These are phyloP conservation scores for Schoenoplectus tabernaemontani DNA, from an alignment of 202 grass and related monocot genomes.

Conservation along the genomic window DNA sequence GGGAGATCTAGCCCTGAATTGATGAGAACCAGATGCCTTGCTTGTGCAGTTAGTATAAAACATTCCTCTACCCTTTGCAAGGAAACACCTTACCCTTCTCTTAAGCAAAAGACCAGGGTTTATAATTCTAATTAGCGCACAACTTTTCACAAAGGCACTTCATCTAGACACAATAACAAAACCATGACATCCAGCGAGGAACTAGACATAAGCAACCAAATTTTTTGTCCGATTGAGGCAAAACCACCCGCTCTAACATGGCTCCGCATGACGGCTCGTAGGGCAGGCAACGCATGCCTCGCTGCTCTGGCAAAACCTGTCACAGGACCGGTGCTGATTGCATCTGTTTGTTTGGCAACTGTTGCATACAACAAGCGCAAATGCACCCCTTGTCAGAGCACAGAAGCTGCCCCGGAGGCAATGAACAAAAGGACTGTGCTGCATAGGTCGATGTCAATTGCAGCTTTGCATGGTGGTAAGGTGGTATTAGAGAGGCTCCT, in stretches of 20 bases:
- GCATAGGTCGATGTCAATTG: slow-evolving; percentile 13
- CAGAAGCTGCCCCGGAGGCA: not conserved
- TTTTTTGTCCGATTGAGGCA: not conserved
- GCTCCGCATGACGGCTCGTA: not conserved
- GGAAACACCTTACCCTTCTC: not conserved
- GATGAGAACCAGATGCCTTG: not conserved
- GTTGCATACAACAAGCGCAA: slow-evolving; percentile 12
- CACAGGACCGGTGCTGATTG: not conserved
- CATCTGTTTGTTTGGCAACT: slow-evolving; percentile 3
- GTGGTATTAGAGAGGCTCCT: slow-evolving; percentile 5
- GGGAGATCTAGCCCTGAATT: not conserved
- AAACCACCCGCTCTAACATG: not conserved
- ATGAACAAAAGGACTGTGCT: not conserved
- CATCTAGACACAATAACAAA: not conserved
- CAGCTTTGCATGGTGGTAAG: slow-evolving; percentile 1
- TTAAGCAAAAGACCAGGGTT: slow-evolving; percentile 10
- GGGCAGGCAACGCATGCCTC: not conserved
- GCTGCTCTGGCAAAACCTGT: not conserved
- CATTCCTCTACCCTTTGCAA: not conserved
- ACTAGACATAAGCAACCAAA: not conserved
- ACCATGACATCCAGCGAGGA: slow-evolving; percentile 1
- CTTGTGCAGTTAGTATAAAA: slow-evolving; percentile 7
- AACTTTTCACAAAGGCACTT: not conserved
- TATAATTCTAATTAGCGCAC: not conserved
- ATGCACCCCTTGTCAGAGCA: too few species aligned